Percentiles rank a stretch among this genome's conserved stretches.
These are phyloP conservation scores for Boehmeria nivea DNA, from an alignment of 306 rosid genomes.

Conservation along the genomic window DNA sequence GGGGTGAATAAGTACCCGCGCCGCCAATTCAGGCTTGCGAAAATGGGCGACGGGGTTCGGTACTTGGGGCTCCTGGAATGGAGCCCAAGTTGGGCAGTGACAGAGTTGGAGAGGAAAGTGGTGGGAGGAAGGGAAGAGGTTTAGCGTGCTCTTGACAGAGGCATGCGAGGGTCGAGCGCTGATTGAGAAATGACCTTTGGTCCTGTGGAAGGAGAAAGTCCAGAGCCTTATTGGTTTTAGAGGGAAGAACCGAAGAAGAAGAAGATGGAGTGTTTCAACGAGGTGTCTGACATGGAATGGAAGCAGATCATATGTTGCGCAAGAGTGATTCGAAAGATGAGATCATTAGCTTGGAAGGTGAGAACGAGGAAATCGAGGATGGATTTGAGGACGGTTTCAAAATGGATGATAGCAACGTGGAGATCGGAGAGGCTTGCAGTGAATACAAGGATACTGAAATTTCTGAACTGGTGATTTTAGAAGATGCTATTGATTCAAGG, in stretches of 20 bases:
- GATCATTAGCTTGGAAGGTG: conserved; percentile 30
- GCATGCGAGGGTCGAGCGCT: conserved; percentile 71
- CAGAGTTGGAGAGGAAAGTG: conserved; percentile 71
- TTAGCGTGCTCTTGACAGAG: conserved; percentile 68
- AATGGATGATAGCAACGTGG: conserved; percentile 48
- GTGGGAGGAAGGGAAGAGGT: conserved; percentile 84
- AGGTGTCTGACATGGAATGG: conserved; percentile 60
- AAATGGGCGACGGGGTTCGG: conserved; percentile 45
- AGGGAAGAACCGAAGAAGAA: conserved; percentile 46
- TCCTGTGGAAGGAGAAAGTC: conserved; percentile 71
- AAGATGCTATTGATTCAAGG: no score
- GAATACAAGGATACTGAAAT: conserved; percentile 34
- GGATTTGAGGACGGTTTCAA: conserved; percentile 28
- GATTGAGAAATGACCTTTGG: conserved; percentile 69
- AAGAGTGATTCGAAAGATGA: conserved; percentile 39
- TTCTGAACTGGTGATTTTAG: no score
- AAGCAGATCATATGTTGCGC: conserved; percentile 34
- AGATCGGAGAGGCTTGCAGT: conserved; percentile 37
- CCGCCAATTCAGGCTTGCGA: conserved; percentile 41
- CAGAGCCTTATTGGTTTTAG: conserved; percentile 45
- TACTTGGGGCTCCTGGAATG: conserved; percentile 73
- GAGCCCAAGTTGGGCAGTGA: conserved; percentile 75
- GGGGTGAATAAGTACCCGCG: conserved; percentile 73
- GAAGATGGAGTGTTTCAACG: conserved; percentile 46
- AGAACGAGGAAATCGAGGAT: conserved; percentile 28